Conservation (phyloP, 2,329 filamentous ascomycete genomes). For the Thyridium curvatum region DNA sequence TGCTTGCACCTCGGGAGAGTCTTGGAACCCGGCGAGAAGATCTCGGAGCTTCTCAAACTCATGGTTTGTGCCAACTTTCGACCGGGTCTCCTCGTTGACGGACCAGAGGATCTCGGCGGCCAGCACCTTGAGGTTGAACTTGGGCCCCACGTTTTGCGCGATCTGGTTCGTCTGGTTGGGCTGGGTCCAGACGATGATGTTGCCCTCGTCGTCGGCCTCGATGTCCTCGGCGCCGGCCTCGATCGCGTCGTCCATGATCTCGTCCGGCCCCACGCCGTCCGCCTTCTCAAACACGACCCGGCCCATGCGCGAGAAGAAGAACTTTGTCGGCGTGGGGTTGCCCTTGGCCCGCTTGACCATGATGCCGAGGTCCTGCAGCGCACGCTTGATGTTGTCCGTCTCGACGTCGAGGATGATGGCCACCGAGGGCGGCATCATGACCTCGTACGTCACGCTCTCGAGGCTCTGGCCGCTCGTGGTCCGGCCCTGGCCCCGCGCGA, state of each 20-base stretch:
- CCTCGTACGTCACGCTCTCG: slow-evolving; percentile 74
- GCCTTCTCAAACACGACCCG: slow-evolving; percentile 60
- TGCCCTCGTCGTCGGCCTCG: slow-evolving; percentile 53
- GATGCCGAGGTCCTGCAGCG: slow-evolving; percentile 65
- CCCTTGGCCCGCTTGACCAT: slow-evolving; percentile 69
- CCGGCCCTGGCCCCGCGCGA: slow-evolving; percentile 82
- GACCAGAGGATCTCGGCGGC: slow-evolving; percentile 80
- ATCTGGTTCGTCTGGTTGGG: slow-evolving; percentile 58
- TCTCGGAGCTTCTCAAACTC: slow-evolving; percentile 50
- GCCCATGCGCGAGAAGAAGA: slow-evolving; percentile 80
- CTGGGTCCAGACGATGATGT: slow-evolving; percentile 65
- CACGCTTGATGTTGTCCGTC: slow-evolving; percentile 72
- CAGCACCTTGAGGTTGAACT: slow-evolving; percentile 60
- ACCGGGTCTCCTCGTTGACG: slow-evolving; percentile 72
- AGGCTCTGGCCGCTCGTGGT: slow-evolving; percentile 68
- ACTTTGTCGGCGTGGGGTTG: slow-evolving; percentile 65
- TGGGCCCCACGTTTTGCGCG: slow-evolving; percentile 55
- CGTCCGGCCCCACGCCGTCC: slow-evolving; percentile 49
- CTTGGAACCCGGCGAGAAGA: slow-evolving; percentile 55
- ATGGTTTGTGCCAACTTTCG: slow-evolving; percentile 52
- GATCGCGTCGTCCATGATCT: slow-evolving; percentile 74
- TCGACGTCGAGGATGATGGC: slow-evolving; percentile 80
- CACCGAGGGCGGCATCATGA: slow-evolving; percentile 68
- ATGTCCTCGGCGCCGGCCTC: slow-evolving; percentile 78
- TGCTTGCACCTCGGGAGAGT: slow-evolving; percentile 68